These are phyloP conservation scores for Eutypa lata DNA, from an alignment of 2,329 filamentous ascomycete species.

Conservation along the genomic window DNA sequence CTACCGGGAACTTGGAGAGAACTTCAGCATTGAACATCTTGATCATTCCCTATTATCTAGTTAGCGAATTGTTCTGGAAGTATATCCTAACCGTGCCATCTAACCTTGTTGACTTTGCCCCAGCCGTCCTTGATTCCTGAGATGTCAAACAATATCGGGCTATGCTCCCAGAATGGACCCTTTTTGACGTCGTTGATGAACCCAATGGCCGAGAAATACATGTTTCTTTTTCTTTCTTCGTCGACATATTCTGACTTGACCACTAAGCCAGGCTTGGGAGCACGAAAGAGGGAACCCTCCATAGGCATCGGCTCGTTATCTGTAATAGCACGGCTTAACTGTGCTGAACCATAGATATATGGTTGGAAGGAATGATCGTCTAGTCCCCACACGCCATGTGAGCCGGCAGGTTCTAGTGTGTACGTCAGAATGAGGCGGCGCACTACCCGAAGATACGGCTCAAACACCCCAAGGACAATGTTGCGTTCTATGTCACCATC, in stretches of 20 bases:
- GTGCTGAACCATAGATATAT: conserved; percentile 93
- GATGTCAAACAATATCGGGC: conserved; percentile 89
- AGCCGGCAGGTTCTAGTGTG: conserved; percentile 90
- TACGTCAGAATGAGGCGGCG: conserved; percentile 85
- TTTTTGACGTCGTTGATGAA: conserved; percentile 98
- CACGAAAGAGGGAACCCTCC: conserved; percentile 71
- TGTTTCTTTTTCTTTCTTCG: conserved; percentile 62
- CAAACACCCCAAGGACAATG: conserved; percentile 78
- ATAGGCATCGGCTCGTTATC: conserved; percentile 63
- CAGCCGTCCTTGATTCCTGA: conserved; percentile 89
- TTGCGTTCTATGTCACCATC: conserved; percentile 65
- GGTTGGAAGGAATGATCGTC: conserved; percentile 94
- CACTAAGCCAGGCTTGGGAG: conserved; percentile 71
- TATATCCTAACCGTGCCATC: background rate
- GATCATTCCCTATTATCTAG: conserved; percentile 72
- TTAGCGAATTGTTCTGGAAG: conserved; percentile 4
- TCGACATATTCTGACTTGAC: conserved; percentile 63
- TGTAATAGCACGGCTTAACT: conserved; percentile 73
- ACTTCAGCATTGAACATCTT: conserved; percentile 99
- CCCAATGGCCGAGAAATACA: conserved; percentile 94
- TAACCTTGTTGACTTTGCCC: conserved; percentile 92
- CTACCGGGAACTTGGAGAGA: conserved; percentile 91
- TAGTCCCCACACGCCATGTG: conserved; percentile 97
- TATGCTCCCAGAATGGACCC: conserved; percentile 96
- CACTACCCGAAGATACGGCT: conserved; percentile 72